Conservation (phyloP, 225 moss, liverwort and hornwort genomes). For the Climacium dendroides region DNA sequence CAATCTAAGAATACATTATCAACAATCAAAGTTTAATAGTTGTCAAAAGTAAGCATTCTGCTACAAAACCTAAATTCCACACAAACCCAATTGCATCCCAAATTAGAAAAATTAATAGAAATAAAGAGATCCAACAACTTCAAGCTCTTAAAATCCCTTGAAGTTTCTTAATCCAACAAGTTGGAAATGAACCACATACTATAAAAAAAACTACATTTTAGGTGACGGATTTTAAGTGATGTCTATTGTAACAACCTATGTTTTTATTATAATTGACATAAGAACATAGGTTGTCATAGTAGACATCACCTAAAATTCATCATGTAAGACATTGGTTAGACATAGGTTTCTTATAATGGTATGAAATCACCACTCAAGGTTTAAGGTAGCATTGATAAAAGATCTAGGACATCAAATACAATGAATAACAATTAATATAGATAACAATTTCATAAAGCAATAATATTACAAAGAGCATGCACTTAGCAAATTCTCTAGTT, state of each 20-base stretch:
- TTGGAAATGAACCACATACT: background rate
- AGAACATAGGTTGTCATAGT: too few relatives aligned
- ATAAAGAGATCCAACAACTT: background rate
- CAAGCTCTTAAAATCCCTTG: too few relatives aligned
- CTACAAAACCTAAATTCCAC: background rate
- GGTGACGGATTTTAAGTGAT: too few relatives aligned
- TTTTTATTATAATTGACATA: too few relatives aligned
- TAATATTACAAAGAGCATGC: accelerated
- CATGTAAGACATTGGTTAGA: too few relatives aligned
- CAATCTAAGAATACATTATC: background rate
- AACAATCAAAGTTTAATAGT: accelerated
- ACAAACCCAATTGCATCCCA: background rate
- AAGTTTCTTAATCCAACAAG: background rate
- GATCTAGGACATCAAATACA: background rate
- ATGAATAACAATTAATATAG: background rate
- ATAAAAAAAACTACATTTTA: too few relatives aligned
- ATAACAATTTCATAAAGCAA: background rate
- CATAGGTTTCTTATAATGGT: too few relatives aligned
- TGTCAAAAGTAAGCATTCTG: accelerated
- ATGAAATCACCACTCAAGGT: background rate
- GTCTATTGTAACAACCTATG: too few relatives aligned
- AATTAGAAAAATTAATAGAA: background rate
- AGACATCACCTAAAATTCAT: too few relatives aligned
- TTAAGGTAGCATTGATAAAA: background rate
- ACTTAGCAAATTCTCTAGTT: background rate